Conservation (phyloP, 2,329 filamentous ascomycete species). For the Beauveria bassiana region DNA sequence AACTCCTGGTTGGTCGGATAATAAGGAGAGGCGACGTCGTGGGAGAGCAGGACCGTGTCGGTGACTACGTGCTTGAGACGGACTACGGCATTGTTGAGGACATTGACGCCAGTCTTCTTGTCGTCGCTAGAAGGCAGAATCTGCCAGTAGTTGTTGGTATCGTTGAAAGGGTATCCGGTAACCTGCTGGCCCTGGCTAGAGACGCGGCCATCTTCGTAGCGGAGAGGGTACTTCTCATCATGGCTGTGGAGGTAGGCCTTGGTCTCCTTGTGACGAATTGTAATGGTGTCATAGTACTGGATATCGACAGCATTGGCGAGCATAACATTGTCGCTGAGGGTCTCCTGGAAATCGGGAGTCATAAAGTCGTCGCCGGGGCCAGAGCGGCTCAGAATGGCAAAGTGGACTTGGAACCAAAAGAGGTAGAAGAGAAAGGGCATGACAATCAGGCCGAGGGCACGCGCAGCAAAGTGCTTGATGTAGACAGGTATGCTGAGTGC, state of each 20-base stretch:
- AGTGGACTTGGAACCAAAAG: slow-evolving; percentile 99
- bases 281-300: slow-evolving; percentile 83
- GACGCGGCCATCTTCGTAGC: slow-evolving; percentile 94
- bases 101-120: slow-evolving; percentile 50
- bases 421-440: slow-evolving; percentile 96
- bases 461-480: slow-evolving; percentile 81
- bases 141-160: slow-evolving; percentile 99
- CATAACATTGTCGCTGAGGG: slow-evolving; percentile 90
- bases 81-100: slow-evolving; percentile 79
- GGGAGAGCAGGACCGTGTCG: slow-evolving; percentile 77
- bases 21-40: slow-evolving; percentile 94
- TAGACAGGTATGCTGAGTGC: slow-evolving; percentile 74
- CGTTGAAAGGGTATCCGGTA: slow-evolving; percentile 94
- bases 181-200: slow-evolving; percentile 98
- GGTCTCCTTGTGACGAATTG: slow-evolving; percentile 92
- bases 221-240: slow-evolving; percentile 76
- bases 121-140: slow-evolving; percentile 64
- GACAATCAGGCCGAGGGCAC: slow-evolving; percentile 76
- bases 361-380: slow-evolving; percentile 98
- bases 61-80: slow-evolving; percentile 82
- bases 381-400: slow-evolving; percentile 77
- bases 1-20: slow-evolving; percentile 99
- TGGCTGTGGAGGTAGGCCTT: slow-evolving; percentile 96
- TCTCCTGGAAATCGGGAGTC: slow-evolving; percentile 97
- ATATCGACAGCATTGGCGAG: slow-evolving; percentile 77